Evolutionary conservation across 2,329 filamentous ascomycete genomes (phyloP), one percentile per base, ranked within the genome.

Genomic region (Cercospora canescens): DNA sequence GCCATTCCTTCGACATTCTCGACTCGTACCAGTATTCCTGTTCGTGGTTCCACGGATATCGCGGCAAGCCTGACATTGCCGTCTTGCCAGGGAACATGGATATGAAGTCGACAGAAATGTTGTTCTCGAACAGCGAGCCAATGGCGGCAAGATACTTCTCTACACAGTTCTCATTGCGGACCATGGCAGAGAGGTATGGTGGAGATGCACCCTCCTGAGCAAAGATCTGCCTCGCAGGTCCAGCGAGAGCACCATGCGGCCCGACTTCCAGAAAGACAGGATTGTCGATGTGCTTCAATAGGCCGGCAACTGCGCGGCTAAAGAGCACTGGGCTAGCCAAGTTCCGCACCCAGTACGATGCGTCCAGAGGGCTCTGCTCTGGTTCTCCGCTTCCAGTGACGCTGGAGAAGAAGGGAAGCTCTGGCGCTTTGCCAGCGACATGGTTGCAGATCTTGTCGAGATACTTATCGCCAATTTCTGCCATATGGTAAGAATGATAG

Each of bases 401-500:
- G 24, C 21, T 45, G 21, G 61, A 63, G 12, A 57, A 48, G 39
- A 45, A 45, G 4, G 18, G 39, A 24, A 45, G n/a, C 39, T 24
- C 39, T 11, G 39, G 39, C 16, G 41, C 37, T 34, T 21, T 35
- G 24, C 35, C 24, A 8, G 34, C 57, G 24, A 37, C 16, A 24
- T n/a, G 32, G 3, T n/a, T 7, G 14, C 4, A 6, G 9, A 58
- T 41, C 9, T 21, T 12, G 7, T 12, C n/a, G 11, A 14, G 12
- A 28, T 58, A 50, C 18, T 34, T n/a, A 9, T 34, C 21, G 1
- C 16, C 32, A 32, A 34, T 50, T 5, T 30, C 35, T 6, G 18
- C 16, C 50, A 72, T 67, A 41, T 82, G 81, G 52, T 78, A 76
- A 0, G 79, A 81, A 63, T 83, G 81, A 50, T 82, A 83, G 0